Percentiles rank a stretch among this genome's conserved stretches.
These are phyloP conservation scores for Globisporangium yorkense DNA, from an alignment of 352 stramenopile species.

Conservation along the genomic window DNA sequence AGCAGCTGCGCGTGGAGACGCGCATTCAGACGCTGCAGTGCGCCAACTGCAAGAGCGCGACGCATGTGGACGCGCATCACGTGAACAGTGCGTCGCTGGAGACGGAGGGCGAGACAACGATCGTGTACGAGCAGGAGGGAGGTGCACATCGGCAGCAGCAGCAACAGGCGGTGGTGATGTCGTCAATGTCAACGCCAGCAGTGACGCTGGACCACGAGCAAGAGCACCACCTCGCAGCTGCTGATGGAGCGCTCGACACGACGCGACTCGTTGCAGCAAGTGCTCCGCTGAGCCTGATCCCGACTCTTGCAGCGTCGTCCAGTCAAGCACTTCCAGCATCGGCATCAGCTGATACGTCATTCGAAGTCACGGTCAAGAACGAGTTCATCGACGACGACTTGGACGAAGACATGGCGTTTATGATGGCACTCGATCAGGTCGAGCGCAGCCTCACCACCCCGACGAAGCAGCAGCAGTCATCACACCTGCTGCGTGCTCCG, in stretches of 20 bases:
- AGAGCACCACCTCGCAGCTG: neutral
- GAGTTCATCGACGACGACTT: conserved; percentile 60
- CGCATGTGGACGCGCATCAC: neutral
- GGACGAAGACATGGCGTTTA: conserved; percentile 62
- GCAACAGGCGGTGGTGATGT: too few species aligned
- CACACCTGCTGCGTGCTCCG: neutral
- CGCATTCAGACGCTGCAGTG: conserved; percentile 42
- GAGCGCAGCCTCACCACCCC: conserved; percentile 36
- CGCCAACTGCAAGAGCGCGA: conserved; percentile 11
- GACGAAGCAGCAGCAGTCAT: conserved; percentile 13
- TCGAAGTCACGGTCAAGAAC: conserved; percentile 14
- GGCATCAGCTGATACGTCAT: too few species aligned
- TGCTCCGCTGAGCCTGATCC: too few species aligned
- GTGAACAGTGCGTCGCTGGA: neutral
- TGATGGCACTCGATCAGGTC: conserved; percentile 58
- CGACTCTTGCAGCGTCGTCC: too few species aligned
- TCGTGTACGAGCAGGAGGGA: too few species aligned
- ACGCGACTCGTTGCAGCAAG: too few species aligned
- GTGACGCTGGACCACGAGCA: neutral
- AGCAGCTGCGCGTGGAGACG: conserved; percentile 41
- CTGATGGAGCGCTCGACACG: neutral
- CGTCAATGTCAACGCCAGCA: neutral
- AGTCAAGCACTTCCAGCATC: neutral
- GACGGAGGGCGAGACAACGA: too few species aligned
- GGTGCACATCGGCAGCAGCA: neutral